Evolutionary conservation across 371 early-diverging fungal genomes (phyloP), one percentile per base, ranked within the genome.

Genomic region (Actinomortierella ambigua): DNA sequence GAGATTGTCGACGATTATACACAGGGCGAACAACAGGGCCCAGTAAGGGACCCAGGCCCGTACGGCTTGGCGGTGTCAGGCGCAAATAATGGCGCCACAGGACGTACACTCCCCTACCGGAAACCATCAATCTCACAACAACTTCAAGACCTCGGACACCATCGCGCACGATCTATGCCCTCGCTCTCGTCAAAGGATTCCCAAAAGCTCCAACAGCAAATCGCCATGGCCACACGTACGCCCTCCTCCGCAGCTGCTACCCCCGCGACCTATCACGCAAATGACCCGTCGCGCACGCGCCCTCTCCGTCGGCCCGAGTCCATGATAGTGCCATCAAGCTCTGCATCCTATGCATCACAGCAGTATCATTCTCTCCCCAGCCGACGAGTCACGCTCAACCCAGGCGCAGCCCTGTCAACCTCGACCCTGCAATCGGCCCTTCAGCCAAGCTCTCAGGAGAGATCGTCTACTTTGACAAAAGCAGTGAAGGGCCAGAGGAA

Each of bases 151-250:
- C 48, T 53, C 24, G 51, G 51, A 13, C 56, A 53, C 26, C 49
- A 51, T 11, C 59, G 50, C 18, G 55, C 60, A 24, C 56, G 61
- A 22, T 63, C 69, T 1, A 60, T 60, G 57, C 46, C 61, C 17
- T 49, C 57, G 50, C 47, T 57, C 13, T 34, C 34, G 34, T 34
- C 34, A 34, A 11, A 39, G 29, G 41, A 53, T 53, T 43, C 3
- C 14, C 42, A 26, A 41, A 40, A 3, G 23, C 15, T 8, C 51
- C 4, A 34, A 13, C 43, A 42, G 47, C 3, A 39, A 29, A n/a
- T 40, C 27, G 43, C 59, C 23, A n/a, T 2, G 24, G 28, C 27
- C 22, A 17, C 28, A 59, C 47, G 5, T 15, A 24, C 47, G 28
- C 44, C 51, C 50, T 18, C 28, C 17, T n/a, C 17, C 48, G 18